A percentile compares a stretch with the other conserved stretches of the same genome.
phyloP scores from a whole-genome alignment of 2,329 filamentous ascomycete species.

The Sporothrix phasma region DNA sequence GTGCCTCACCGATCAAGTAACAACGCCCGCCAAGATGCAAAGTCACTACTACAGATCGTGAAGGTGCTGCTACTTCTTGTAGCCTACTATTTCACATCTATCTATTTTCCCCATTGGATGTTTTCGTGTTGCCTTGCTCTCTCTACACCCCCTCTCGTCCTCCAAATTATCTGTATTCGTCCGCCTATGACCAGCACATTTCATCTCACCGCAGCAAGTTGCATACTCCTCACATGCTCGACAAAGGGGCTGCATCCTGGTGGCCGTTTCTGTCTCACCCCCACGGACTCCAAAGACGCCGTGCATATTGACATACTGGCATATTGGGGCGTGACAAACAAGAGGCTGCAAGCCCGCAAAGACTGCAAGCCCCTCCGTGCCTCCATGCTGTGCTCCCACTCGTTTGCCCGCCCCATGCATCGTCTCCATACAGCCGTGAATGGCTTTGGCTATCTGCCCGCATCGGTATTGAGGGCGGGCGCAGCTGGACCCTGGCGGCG shows the following conservation, averaged over 20 bases:
- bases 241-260: background rate
- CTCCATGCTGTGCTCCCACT: background rate
- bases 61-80: background rate
- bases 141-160: background rate
- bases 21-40: background rate
- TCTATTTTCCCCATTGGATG: background rate
- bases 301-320: background rate
- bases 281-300: background rate
- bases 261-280: background rate
- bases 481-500: too few relatives aligned
- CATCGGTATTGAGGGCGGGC: background rate
- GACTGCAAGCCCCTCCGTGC: background rate
- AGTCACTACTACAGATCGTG: background rate
- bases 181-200: background rate
- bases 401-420: background rate
- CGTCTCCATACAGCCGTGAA: background rate
- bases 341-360: too few relatives aligned
- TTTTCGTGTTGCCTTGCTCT: background rate
- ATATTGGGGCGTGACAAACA: background rate
- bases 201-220: background rate
- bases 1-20: background rate
- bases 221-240: background rate
- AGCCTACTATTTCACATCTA: background rate
- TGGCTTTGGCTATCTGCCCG: background rate
- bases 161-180: background rate